phyloP scores from a whole-genome alignment of 352 stramenopile genomes.

The Phytophthora nicotianae region DNA sequence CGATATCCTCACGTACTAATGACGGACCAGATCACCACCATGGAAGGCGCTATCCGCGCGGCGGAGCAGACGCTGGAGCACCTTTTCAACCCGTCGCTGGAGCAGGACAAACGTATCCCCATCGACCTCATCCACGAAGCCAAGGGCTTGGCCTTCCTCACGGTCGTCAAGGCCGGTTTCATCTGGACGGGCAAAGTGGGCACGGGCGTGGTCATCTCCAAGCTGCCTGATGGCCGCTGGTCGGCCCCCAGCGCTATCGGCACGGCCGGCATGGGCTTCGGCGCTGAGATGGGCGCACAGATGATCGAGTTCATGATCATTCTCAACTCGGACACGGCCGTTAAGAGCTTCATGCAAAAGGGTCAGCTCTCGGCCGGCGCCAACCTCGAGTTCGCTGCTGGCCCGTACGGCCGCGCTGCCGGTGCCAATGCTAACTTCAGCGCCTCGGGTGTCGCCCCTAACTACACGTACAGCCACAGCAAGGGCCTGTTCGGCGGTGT shows the following conservation, averaged over 20 bases:
- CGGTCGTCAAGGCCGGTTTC: conserved; percentile 91
- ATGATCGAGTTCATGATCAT: conserved; percentile 92
- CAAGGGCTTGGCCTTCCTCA: conserved; percentile 92
- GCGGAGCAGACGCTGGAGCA: conserved; percentile 92
- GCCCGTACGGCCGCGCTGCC: conserved; percentile 79
- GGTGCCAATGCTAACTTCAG: conserved; percentile 82
- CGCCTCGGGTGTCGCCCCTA: conserved; percentile 72
- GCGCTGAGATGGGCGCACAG: conserved; percentile 77
- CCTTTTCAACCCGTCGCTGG: conserved; percentile 88
- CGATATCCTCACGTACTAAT: conserved; percentile 13
- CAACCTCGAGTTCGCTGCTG: conserved; percentile 83
- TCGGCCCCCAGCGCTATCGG: conserved; percentile 95
- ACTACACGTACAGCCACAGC: conserved; percentile 91
- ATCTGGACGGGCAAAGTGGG: conserved; percentile 86
- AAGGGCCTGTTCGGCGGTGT: conserved; percentile 88
- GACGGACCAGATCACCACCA: conserved; percentile 88
- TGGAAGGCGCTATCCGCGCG: conserved; percentile 91
- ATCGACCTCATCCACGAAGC: conserved; percentile 90
- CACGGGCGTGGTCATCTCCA: conserved; percentile 94
- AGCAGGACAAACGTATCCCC: conserved; percentile 89
- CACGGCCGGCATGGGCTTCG: conserved; percentile 89
- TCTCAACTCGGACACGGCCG: conserved; percentile 93
- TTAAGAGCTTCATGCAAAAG: conserved; percentile 91
- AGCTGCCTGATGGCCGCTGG: conserved; percentile 94
- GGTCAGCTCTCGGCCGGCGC: conserved; percentile 81